Conservation (phyloP, 139 green algal genomes). For the Tetradesmus obliquus region DNA sequence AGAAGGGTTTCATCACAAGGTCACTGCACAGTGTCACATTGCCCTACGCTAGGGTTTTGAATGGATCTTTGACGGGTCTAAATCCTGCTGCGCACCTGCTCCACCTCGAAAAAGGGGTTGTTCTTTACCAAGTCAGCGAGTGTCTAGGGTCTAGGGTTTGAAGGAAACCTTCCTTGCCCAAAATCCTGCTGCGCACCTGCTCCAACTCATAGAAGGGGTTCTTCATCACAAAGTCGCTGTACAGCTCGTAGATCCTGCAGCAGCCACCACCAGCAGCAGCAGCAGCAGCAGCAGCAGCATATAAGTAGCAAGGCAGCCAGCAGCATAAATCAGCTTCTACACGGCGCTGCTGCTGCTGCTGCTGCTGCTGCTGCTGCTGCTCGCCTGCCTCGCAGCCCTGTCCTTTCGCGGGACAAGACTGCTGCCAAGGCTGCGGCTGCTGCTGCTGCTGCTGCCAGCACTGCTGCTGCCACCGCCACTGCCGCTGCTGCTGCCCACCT, state of each 20-base stretch:
- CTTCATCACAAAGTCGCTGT: constrained; percentile 87
- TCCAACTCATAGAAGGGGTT: constrained; percentile 90
- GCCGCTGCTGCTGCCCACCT: background rate
- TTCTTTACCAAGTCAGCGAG: too few species aligned
- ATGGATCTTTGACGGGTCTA: background rate
- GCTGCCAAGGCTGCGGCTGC: too few species aligned
- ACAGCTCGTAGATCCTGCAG: constrained; percentile 81
- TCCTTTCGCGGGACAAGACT: too few species aligned
- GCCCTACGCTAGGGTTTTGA: background rate
- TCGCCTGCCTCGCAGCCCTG: too few species aligned
- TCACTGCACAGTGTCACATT: background rate
- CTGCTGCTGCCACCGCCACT: background rate
- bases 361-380: too few species aligned
- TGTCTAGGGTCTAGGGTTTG: too few species aligned
- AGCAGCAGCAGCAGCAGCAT: background rate
- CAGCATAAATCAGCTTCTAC: too few species aligned
- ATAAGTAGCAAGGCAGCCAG: background rate
- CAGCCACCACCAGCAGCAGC: background rate
- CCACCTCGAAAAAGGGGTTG: constrained; percentile 37
- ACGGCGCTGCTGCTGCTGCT: too few species aligned
- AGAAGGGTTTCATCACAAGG: background rate
- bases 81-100: constrained; percentile 67
- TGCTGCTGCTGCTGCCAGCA: background rate
- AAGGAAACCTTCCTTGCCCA: background rate
- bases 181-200: constrained; percentile 58